These are phyloP conservation scores for Marasmius fiardii DNA, from an alignment of 1,284 basidiomycete genomes.

Conservation along the genomic window DNA sequence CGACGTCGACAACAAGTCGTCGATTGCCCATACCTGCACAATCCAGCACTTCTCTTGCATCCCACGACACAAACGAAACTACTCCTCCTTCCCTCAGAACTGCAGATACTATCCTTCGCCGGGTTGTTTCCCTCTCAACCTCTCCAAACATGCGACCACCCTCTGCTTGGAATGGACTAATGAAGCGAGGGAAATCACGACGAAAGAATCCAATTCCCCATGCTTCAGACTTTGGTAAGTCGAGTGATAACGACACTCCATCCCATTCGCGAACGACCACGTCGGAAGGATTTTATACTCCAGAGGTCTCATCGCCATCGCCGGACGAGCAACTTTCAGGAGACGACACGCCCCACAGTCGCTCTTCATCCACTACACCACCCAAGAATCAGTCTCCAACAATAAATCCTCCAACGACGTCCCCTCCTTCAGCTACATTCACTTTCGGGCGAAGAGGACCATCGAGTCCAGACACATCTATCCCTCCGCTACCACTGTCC, in stretches of 20 bases:
- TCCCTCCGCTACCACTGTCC: not conserved
- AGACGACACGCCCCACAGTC: not conserved
- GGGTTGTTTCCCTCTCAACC: not conserved
- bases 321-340: not conserved
- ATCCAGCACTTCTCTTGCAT: not conserved
- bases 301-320: not conserved
- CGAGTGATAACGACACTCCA: not conserved
- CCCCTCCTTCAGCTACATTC: not conserved
- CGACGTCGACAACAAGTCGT: not conserved
- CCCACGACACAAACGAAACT: not conserved
- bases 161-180: not conserved
- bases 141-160: not conserved
- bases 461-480: not conserved
- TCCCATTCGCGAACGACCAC: not conserved
- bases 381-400: not conserved
- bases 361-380: not conserved
- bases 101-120: too few species aligned
- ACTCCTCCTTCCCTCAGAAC: too few species aligned
- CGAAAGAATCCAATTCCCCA: not conserved
- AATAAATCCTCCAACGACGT: not conserved
- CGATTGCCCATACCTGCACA: not conserved
- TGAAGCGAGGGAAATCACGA: not conserved
- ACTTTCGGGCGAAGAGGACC: not conserved
- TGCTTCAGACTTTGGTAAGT: slow-evolving; percentile 1
- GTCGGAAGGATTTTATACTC: too few species aligned